phyloP scores from a whole-genome alignment of 2,329 filamentous ascomycete species.

The Pseudophaeomoniella oleicola region DNA sequence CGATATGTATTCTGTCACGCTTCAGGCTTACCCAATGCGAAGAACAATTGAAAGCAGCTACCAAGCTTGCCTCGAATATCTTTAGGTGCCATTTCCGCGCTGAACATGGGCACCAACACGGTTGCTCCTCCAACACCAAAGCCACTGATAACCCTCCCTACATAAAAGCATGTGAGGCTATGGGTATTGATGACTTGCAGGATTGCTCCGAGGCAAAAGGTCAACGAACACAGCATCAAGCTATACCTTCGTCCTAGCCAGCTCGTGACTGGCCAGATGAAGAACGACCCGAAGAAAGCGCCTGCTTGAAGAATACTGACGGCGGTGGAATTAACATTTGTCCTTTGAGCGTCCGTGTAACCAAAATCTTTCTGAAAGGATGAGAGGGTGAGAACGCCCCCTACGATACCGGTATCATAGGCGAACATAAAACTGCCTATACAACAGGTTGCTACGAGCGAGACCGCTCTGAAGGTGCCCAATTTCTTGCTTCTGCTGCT shows the following conservation, averaged over 20 bases:
- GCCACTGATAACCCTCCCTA: conserved; percentile 3
- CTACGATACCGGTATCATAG: conserved; percentile 29
- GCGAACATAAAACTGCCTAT: conserved; percentile 26
- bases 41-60: conserved; percentile 23
- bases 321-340: conserved; percentile 30
- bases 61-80: conserved; percentile 29
- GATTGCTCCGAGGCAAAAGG: conserved; percentile 23
- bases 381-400: conserved; percentile 29
- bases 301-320: conserved; percentile 38
- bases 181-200: conserved; percentile 20
- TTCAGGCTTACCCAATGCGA: too few species aligned
- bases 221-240: conserved; percentile 28
- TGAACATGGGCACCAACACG: conserved; percentile 27
- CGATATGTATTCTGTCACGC: too few species aligned
- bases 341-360: conserved; percentile 24
- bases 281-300: conserved; percentile 36
- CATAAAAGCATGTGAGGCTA: conserved; percentile 4
- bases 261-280: conserved; percentile 34
- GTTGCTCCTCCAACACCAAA: conserved; percentile 4
- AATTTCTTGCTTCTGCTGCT: conserved; percentile 17
- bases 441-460: conserved; percentile 21
- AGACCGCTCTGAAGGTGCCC: conserved; percentile 20
- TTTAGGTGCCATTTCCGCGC: conserved; percentile 28
- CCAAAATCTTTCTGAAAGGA: conserved; percentile 29
- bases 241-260: conserved; percentile 28